Base-by-base conservation (phyloP, 202 grass and related monocot genomes). In the Carex sylvatica region DNA sequence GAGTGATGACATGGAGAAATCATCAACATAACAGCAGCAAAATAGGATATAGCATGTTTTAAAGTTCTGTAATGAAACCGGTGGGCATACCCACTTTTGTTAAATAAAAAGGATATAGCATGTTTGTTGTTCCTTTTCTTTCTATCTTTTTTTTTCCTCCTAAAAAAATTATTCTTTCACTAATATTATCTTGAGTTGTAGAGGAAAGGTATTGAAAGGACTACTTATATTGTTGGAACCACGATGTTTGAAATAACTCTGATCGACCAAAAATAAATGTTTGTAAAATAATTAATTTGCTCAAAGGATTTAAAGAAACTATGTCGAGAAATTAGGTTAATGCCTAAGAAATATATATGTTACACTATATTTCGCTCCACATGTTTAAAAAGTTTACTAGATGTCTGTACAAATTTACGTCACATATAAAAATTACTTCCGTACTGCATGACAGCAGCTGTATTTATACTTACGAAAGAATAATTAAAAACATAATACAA, bases 1-100 rank as follows among this genome's bases (percentile, higher is more conserved):
- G 15, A 81, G 64, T 9, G 56, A 52, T 26, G 62, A 84, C 20
- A 85, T 10, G n/a, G 83, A 82, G 73, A 47, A 49, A 63, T 87
- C 24, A 24, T 74, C 79, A 47, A n/a, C 79, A 53, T 4, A 81
- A 15, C 52, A 61, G 56, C 42, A 12, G 9, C 47, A 79, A 49
- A 36, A 16, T 46, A 46, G 42, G 42, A 46, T 46, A 51, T 18
- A 63, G 62, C 19, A 33, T 12, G 62, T 13, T 75, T 63, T 28
- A 2, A 28, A 28, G 28, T 28, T 28, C 2, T 2, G 28, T 28
- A 28, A 28, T 28, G 28, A 28, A 28, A 28, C 28, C 28, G 2
- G 28, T 28, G 28, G 28, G 28, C 28, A 28, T 28, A 28, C 28
- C 28, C 28, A 28, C 28, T 28, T 28, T 28, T 28, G 28, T 28